Conservation (phyloP, 331 rosid species). For the Quercus tomentella region DNA sequence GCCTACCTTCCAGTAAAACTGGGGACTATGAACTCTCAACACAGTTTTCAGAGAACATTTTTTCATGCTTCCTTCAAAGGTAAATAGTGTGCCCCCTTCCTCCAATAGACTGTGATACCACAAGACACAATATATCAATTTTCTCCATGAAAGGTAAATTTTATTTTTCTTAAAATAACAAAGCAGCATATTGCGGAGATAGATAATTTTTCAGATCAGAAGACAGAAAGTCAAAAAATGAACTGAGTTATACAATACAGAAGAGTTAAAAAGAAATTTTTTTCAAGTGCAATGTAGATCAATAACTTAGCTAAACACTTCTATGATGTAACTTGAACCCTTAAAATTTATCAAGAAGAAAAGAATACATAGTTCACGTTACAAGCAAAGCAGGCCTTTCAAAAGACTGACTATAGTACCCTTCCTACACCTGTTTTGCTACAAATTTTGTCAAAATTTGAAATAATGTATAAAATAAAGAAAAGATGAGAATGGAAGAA, state of each 20-base stretch:
- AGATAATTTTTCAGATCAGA: neutral
- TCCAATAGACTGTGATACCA: slow-evolving; percentile 54
- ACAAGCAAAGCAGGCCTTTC: neutral
- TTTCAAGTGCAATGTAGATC: neutral
- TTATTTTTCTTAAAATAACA: neutral
- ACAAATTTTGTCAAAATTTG: no score
- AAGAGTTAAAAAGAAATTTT: neutral
- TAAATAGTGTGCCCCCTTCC: slow-evolving; percentile 85
- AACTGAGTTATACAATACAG: neutral
- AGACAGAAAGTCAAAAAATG: neutral
- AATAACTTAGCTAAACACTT: neutral
- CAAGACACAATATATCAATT: slow-evolving; percentile 14
- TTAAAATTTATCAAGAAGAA: neutral
- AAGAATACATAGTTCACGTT: neutral
- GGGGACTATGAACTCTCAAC: slow-evolving; percentile 64
- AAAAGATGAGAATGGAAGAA: no score
- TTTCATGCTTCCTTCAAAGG: slow-evolving; percentile 59
- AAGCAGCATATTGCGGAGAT: neutral
- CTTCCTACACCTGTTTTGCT: neutral
- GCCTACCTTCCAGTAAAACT: slow-evolving; percentile 89
- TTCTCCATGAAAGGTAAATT: neutral
- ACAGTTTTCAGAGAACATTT: slow-evolving; percentile 40
- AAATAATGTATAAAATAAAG: no score
- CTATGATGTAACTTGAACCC: neutral
- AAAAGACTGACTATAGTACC: neutral